Conservation (phyloP, 768 basidiomycete genomes). For the Sarcodon sp. region DNA sequence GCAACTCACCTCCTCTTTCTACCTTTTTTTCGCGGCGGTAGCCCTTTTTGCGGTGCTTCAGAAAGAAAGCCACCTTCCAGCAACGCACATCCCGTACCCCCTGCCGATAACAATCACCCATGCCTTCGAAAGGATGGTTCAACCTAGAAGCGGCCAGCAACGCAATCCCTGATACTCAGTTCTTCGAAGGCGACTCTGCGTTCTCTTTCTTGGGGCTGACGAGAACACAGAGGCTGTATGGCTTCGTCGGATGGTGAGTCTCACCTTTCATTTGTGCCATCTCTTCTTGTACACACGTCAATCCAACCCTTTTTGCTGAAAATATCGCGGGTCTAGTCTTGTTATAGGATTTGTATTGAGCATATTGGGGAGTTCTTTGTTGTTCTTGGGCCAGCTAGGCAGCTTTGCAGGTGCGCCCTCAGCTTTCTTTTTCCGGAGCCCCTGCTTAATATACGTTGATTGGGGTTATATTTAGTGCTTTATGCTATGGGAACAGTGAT, state of each 20-base stretch:
- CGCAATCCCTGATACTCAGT: constrained; percentile 62
- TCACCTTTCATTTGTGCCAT: neutral
- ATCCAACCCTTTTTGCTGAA: neutral
- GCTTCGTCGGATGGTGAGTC: constrained; percentile 72
- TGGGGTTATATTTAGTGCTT: constrained; percentile 36
- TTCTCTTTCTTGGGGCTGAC: constrained; percentile 73
- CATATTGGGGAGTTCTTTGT: constrained; percentile 62
- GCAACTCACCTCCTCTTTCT: too few species aligned
- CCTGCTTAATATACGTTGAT: neutral
- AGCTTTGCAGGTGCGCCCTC: constrained; percentile 47
- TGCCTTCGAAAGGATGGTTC: constrained; percentile 70
- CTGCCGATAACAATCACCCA: constrained; percentile 9
- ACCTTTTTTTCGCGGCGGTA: too few species aligned
- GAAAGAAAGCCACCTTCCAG: too few species aligned
- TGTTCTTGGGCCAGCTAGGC: constrained; percentile 57
- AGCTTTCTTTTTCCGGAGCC: constrained; percentile 2
- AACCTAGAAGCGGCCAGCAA: constrained; percentile 62
- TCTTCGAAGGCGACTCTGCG: constrained; percentile 84
- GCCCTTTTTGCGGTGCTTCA: too few species aligned
- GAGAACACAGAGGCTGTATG: constrained; percentile 71
- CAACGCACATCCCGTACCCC: neutral
- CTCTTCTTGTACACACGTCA: neutral
- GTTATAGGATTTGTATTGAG: constrained; percentile 69
- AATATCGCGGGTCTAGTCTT: constrained; percentile 30
- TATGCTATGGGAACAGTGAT: constrained; percentile 76